Evolutionary conservation across 768 basidiomycete genomes (phyloP).

Genomic region (Rickenella mellea): DNA sequence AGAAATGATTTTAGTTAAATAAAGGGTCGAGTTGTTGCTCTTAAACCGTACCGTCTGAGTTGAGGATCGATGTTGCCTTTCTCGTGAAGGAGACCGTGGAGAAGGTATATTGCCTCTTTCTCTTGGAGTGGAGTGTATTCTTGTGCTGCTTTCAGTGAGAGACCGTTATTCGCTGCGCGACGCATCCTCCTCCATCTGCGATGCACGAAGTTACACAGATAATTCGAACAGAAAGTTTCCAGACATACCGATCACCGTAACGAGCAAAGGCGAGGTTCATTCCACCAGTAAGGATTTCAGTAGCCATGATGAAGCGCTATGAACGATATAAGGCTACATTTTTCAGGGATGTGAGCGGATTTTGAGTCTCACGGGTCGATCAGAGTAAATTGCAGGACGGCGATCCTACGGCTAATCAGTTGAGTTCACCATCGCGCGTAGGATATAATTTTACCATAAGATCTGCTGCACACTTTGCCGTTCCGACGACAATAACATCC

Average conservation of each 20-base stretch:
- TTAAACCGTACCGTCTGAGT: no score
- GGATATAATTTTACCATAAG: no score
- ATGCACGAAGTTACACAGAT: no score
- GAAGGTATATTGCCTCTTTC: constrained; percentile 21
- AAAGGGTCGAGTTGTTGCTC: no score
- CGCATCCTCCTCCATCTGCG: constrained; percentile 28
- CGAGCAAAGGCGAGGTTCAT: constrained; percentile 15
- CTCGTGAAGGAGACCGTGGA: constrained; percentile 20
- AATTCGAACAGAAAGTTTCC: constrained; percentile 1
- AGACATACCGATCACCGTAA: constrained; percentile 16
- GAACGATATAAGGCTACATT: constrained; percentile 19
- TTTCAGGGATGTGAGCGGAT: no score
- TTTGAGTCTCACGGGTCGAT: no score
- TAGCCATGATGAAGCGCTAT: constrained; percentile 21
- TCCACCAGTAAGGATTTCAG: constrained; percentile 23
- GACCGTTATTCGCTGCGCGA: constrained; percentile 23
- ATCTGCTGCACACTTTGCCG: no score
- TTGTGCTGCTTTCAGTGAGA: constrained; percentile 15
- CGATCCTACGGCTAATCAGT: no score
- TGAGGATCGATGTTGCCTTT: no score
- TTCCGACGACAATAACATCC: no score
- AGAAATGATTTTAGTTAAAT: no score
- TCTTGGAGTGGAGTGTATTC: constrained; percentile 18
- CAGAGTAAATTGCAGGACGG: constrained; percentile 18
- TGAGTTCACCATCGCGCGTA: no score